Evolutionary conservation across 306 rosid species (phyloP).

Genomic region (Comarum palustre): DNA sequence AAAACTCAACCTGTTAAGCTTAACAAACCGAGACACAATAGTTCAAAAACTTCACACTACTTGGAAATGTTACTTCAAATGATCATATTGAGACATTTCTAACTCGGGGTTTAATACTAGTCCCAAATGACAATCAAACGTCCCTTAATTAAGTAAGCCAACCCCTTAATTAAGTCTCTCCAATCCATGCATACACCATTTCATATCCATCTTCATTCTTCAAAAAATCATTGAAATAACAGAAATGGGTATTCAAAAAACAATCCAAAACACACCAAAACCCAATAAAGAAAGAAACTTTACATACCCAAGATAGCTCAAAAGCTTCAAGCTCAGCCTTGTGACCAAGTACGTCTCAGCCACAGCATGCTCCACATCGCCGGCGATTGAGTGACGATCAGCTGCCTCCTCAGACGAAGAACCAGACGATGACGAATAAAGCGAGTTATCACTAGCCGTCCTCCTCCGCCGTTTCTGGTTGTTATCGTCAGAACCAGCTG

Average conservation of each 20-base stretch:
- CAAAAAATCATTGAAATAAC: constrained; percentile 7
- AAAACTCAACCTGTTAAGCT: constrained; percentile 1
- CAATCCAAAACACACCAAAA: neutral
- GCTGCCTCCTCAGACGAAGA: constrained; percentile 8
- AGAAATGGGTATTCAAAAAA: neutral
- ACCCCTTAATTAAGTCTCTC: neutral
- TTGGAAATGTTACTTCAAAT: neutral
- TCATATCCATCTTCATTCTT: neutral
- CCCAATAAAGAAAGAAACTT: neutral
- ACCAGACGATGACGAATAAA: constrained; percentile 19
- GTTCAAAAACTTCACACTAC: neutral
- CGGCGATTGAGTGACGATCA: constrained; percentile 28
- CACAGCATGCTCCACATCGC: constrained; percentile 51
- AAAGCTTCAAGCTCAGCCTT: constrained; percentile 59
- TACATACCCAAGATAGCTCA: constrained; percentile 66
- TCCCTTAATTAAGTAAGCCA: neutral
- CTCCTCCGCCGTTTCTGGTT: constrained; percentile 68
- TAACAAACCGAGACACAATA: neutral
- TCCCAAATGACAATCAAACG: neutral
- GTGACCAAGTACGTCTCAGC: constrained; percentile 59
- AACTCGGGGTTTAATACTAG: no score
- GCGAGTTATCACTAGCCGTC: constrained; percentile 48
- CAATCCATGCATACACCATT: neutral
- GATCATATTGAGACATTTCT: neutral
- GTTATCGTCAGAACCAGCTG: constrained; percentile 4